phyloP scores from a whole-genome alignment of 768 basidiomycete species.

The Lentinula sp. region DNA sequence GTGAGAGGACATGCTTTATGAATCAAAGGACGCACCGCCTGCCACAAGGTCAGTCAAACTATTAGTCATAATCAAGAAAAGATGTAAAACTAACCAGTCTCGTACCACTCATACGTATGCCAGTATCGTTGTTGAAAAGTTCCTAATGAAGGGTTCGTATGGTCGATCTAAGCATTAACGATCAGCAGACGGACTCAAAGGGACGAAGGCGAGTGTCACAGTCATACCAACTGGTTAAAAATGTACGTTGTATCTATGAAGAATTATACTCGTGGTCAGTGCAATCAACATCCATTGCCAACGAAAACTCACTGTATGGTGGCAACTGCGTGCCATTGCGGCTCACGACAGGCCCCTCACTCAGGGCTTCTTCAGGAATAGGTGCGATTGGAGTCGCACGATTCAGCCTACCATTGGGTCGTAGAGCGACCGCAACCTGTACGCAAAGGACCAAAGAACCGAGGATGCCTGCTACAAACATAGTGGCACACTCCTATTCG shows the following conservation, averaged over 20 bases:
- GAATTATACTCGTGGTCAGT: not conserved
- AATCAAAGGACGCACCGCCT: not conserved
- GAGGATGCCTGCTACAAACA: not conserved
- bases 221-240: slow-evolving; percentile 19
- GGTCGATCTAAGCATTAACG: slow-evolving; percentile 28
- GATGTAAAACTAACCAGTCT: slow-evolving; percentile 14
- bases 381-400: not conserved
- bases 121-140: slow-evolving; percentile 50
- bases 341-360: slow-evolving; percentile 6
- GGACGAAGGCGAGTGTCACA: not conserved
- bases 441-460: not conserved
- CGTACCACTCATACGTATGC: slow-evolving; percentile 39
- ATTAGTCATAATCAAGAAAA: not conserved
- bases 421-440: not conserved
- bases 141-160: slow-evolving; percentile 37
- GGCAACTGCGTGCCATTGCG: slow-evolving; percentile 20
- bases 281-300: not conserved
- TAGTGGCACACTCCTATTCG: not conserved
- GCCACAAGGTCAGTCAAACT: not conserved
- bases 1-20: not conserved
- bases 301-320: slow-evolving; percentile 9
- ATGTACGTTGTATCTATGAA: slow-evolving; percentile 17
- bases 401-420: not conserved
- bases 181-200: not conserved
- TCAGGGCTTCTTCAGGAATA: slow-evolving; percentile 2